Conservation (phyloP, 768 basidiomycete species). For the Tricholoma hemisulphureum region DNA sequence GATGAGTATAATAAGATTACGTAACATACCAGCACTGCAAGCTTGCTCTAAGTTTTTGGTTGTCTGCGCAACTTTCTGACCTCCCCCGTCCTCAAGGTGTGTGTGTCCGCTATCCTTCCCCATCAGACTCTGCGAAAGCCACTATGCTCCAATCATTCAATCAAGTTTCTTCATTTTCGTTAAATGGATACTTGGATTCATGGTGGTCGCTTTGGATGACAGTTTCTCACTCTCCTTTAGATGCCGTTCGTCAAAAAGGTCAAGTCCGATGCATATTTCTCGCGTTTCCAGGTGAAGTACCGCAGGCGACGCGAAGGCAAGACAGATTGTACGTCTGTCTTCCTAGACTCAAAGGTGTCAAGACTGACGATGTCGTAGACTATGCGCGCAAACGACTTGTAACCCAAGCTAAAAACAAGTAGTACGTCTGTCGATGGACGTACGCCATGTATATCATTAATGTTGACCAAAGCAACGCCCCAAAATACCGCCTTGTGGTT, state of each 20-base stretch:
- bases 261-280: constrained; percentile 98
- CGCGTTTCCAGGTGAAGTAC: constrained; percentile 98
- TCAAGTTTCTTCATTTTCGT: not conserved
- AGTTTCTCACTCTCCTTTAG: constrained; percentile 23
- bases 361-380: constrained; percentile 49
- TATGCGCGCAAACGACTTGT: constrained; percentile 97
- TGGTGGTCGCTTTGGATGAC: constrained; percentile 31
- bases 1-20: not conserved
- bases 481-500: constrained; percentile 98
- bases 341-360: not conserved
- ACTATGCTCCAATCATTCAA: not conserved
- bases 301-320: constrained; percentile 96
- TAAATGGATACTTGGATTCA: constrained; percentile 29
- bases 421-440: constrained; percentile 45
- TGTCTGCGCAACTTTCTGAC: constrained; percentile 25
- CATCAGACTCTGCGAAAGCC: not conserved
- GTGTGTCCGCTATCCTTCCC: constrained; percentile 10
- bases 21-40: constrained; percentile 28
- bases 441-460: not conserved
- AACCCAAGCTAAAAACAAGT: constrained; percentile 99
- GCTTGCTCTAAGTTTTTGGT: constrained; percentile 12
- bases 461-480: constrained; percentile 61
- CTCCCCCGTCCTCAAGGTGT: constrained; percentile 42
- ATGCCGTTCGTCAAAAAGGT: constrained; percentile 98
- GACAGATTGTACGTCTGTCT: constrained; percentile 80